Conservation (phyloP, 2,329 filamentous ascomycete species). For the Neodidymelliopsis sp. region DNA sequence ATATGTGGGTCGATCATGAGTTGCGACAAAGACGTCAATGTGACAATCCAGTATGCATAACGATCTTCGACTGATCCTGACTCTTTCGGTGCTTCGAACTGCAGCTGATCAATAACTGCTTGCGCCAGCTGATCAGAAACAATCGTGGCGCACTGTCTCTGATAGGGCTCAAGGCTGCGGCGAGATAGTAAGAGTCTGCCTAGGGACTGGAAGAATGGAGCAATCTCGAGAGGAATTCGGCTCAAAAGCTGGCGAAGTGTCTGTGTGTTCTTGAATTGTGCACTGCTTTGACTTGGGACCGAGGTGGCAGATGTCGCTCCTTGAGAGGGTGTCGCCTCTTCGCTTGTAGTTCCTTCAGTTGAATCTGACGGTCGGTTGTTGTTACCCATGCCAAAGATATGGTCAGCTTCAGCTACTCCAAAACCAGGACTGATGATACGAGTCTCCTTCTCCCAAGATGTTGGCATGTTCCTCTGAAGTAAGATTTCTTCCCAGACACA, state of each 20-base stretch:
- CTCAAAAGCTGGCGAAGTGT: constrained; percentile 79
- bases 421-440: constrained; percentile 52
- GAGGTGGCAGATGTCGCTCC: constrained; percentile 12
- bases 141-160: constrained; percentile 66
- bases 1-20: constrained; percentile 74
- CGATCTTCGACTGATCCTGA: constrained; percentile 65
- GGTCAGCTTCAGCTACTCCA: constrained; percentile 50
- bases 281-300: constrained; percentile 39
- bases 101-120: constrained; percentile 72
- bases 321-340: constrained; percentile 22
- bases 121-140: constrained; percentile 75
- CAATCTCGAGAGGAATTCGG: constrained; percentile 79
- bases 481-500: constrained; percentile 86
- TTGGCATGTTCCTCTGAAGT: constrained; percentile 75
- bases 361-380: constrained; percentile 28
- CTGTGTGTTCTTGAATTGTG: constrained; percentile 76
- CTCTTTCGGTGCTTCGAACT: constrained; percentile 56
- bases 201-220: constrained; percentile 83
- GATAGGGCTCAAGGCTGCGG: constrained; percentile 71
- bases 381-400: constrained; percentile 47
- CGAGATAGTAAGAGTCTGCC: constrained; percentile 82
- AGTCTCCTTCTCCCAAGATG: constrained; percentile 65
- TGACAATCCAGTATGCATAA: constrained; percentile 82
- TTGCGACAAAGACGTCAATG: constrained; percentile 78
- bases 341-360: constrained; percentile 23